Evolutionary conservation across 345 rosid species (phyloP).

Genomic region (Dipteronia sinensis): DNA sequence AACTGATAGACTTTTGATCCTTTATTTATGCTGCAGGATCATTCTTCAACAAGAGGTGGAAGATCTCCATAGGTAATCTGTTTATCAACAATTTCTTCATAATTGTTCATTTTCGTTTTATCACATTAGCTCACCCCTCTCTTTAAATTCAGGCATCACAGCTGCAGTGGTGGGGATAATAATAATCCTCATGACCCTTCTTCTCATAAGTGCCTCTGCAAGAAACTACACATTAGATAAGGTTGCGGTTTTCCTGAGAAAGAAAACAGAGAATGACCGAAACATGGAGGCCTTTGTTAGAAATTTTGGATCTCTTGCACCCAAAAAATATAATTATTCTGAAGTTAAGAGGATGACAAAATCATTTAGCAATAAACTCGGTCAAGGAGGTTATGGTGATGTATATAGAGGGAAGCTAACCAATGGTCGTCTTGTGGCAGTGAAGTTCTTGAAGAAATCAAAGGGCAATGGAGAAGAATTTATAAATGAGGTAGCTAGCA

Average conservation of each 20-base stretch:
- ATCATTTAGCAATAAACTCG: slow-evolving; percentile 26
- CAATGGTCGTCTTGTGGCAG: slow-evolving; percentile 30
- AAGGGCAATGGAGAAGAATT: slow-evolving; percentile 37
- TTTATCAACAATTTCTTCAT: not conserved
- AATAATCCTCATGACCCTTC: not conserved
- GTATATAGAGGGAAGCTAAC: slow-evolving; percentile 34
- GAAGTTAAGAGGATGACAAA: slow-evolving; percentile 28
- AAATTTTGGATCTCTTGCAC: slow-evolving; percentile 13
- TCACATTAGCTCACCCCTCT: not conserved
- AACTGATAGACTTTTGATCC: too few relatives aligned
- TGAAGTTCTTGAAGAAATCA: slow-evolving; percentile 26
- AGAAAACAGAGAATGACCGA: not conserved
- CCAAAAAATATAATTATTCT: slow-evolving; percentile 14
- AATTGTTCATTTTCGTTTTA: not conserved
- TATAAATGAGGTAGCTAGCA: slow-evolving; percentile 52
- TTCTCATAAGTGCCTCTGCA: not conserved
- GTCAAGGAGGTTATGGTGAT: slow-evolving; percentile 37
- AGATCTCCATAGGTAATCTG: slow-evolving; percentile 1
- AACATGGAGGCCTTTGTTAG: slow-evolving; percentile 18
- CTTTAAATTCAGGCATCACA: not conserved
- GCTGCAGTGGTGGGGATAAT: not conserved
- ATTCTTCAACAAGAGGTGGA: not conserved
- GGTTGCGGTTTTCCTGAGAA: too few relatives aligned
- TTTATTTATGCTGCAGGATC: not conserved
- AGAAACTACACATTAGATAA: not conserved